phyloP scores from a whole-genome alignment of 345 rosid genomes.

The Citrus sp. region DNA sequence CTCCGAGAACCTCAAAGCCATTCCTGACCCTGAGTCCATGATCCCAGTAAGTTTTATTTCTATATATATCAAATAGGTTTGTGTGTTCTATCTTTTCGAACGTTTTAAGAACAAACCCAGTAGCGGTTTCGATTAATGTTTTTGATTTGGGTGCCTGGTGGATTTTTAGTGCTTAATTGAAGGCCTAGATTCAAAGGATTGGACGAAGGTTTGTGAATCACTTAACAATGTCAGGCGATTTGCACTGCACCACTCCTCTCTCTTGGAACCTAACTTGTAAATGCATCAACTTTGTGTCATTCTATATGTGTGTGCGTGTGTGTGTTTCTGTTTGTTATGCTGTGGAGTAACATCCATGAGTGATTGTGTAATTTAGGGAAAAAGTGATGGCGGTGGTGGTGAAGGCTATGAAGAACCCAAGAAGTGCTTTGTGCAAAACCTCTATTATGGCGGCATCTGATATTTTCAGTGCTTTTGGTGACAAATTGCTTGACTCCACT shows the following conservation, averaged over 20 bases:
- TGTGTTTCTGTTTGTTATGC: neutral
- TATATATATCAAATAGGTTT: neutral
- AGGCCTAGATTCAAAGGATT: conserved; percentile 71
- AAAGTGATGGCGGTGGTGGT: conserved; percentile 63
- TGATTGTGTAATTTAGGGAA: conserved; percentile 40
- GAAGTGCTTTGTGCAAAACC: conserved; percentile 93
- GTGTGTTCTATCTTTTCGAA: neutral
- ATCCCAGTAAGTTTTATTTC: conserved; percentile 35
- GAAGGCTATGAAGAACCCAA: conserved; percentile 86
- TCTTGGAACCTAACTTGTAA: conserved; percentile 60
- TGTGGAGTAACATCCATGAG: neutral
- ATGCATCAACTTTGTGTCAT: neutral
- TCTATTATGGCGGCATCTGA: conserved; percentile 87
- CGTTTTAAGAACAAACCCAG: neutral
- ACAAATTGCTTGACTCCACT: conserved; percentile 45
- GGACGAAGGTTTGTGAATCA: conserved; percentile 67
- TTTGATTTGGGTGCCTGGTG: neutral
- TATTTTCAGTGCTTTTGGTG: conserved; percentile 64
- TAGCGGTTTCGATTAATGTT: neutral
- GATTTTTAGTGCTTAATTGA: conserved; percentile 47
- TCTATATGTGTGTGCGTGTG: rapidly evolving
- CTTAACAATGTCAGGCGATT: conserved; percentile 61
- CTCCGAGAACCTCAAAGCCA: conserved; percentile 56
- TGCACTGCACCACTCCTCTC: conserved; percentile 59
- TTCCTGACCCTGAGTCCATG: conserved; percentile 49